Percentiles rank a stretch among this genome's conserved stretches.
Evolutionary conservation across 257 asterid species (phyloP).

Genomic region (Cinchona pubescens): DNA sequence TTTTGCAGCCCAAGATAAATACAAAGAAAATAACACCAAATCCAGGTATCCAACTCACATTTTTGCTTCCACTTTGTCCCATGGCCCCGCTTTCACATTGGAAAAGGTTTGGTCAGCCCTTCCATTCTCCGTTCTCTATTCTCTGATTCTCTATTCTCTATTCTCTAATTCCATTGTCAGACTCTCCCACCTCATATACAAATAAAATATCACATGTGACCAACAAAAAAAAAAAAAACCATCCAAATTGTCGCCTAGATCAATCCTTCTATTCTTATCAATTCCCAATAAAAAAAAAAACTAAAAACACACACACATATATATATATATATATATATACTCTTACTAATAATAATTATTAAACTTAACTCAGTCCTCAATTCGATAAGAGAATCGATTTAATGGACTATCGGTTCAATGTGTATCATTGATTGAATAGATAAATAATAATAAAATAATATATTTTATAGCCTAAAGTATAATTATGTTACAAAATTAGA

Average conservation of each 20-base stretch:
- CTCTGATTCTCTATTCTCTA: too few relatives aligned
- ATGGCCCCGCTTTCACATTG: neutral
- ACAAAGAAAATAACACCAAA: neutral
- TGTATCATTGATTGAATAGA: too few relatives aligned
- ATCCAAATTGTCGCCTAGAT: neutral
- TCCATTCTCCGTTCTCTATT: neutral
- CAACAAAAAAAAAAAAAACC: neutral
- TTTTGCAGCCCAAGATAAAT: slow-evolving; percentile 4
- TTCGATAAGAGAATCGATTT: too few relatives aligned
- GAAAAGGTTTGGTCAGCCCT: slow-evolving; percentile 8
- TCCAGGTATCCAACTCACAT: slow-evolving; percentile 1
- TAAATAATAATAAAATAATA: too few relatives aligned
- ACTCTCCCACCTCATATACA: slow-evolving; percentile 15
- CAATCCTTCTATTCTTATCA: neutral
- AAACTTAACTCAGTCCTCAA: too few relatives aligned
- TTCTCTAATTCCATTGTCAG: slow-evolving; percentile 23
- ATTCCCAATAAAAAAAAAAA: neutral
- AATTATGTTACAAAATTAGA: too few relatives aligned
- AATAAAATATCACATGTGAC: neutral
- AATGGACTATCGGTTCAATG: too few relatives aligned
- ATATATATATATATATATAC: too few relatives aligned
- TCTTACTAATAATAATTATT: too few relatives aligned
- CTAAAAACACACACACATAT: too few relatives aligned
- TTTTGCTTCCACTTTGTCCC: slow-evolving; percentile 12
- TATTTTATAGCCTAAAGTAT: too few relatives aligned